These are phyloP conservation scores for Afroboletus lepidellus DNA, from an alignment of 1,284 basidiomycete genomes.

Conservation along the genomic window DNA sequence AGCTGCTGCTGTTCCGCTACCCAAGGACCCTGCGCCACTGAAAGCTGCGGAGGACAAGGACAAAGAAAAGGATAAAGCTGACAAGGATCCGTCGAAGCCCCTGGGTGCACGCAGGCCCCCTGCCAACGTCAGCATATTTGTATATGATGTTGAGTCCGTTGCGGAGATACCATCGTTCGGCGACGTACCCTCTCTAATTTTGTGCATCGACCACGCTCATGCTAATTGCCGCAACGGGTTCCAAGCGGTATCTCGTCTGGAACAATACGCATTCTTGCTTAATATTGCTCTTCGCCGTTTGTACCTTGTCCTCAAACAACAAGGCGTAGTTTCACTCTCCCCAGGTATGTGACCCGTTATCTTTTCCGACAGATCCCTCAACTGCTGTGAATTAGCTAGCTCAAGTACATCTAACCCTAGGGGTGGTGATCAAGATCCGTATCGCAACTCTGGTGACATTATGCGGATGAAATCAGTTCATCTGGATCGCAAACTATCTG, in stretches of 20 bases:
- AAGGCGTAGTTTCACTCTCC: slow-evolving; percentile 83
- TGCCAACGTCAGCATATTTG: slow-evolving; percentile 75
- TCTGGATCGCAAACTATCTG: slow-evolving; percentile 92
- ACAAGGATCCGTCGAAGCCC: slow-evolving; percentile 53
- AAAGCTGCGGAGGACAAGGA: slow-evolving; percentile 43
- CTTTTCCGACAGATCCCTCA: slow-evolving; percentile 8
- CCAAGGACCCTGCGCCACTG: slow-evolving; percentile 48
- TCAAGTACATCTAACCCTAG: slow-evolving; percentile 35
- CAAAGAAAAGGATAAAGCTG: slow-evolving; percentile 39
- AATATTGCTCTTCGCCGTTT: slow-evolving; percentile 94
- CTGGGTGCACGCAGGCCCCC: slow-evolving; percentile 69
- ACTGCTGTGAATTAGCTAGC: slow-evolving; percentile 32
- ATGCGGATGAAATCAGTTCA: slow-evolving; percentile 93
- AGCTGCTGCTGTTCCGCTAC: slow-evolving; percentile 60
- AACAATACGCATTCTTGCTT: slow-evolving; percentile 96
- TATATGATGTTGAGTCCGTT: slow-evolving; percentile 66
- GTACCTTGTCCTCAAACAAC: slow-evolving; percentile 88
- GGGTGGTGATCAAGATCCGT: slow-evolving; percentile 60
- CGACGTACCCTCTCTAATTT: slow-evolving; percentile 63
- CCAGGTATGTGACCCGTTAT: slow-evolving; percentile 52
- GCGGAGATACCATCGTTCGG: slow-evolving; percentile 69
- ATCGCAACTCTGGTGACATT: slow-evolving; percentile 86
- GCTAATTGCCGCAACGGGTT: slow-evolving; percentile 73
- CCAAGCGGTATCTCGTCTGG: slow-evolving; percentile 88
- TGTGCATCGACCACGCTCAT: slow-evolving; percentile 79